A percentile compares a stretch with the other conserved stretches of the same genome.
These are phyloP conservation scores for Cadophora sp. DNA, from an alignment of 2,329 filamentous ascomycete species.

Conservation along the genomic window DNA sequence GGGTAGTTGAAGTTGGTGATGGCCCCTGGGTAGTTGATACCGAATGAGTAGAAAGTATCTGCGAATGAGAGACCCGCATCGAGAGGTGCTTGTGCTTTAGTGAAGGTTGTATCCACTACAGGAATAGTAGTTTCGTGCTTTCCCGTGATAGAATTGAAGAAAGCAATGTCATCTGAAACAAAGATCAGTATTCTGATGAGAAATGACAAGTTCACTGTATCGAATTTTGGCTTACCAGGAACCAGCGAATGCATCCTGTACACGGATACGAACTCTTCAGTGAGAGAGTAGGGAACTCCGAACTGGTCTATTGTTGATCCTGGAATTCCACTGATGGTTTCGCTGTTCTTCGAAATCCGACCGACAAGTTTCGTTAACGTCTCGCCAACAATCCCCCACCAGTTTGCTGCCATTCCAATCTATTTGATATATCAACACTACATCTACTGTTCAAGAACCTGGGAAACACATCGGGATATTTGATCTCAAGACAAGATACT, in stretches of 20 bases:
- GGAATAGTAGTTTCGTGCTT: slow-evolving; percentile 20
- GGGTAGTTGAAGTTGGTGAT: slow-evolving; percentile 29
- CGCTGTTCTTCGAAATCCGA: slow-evolving; percentile 26
- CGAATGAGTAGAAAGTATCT: slow-evolving; percentile 31
- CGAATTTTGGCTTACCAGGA: slow-evolving; percentile 17
- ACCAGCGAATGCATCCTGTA: slow-evolving; percentile 28
- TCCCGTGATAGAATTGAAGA: slow-evolving; percentile 24
- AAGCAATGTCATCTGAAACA: slow-evolving; percentile 27
- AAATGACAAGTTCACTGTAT: background rate
- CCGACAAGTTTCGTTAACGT: slow-evolving; percentile 27
- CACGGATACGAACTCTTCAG: slow-evolving; percentile 32
- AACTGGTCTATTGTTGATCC: slow-evolving; percentile 26
- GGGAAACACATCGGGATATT: too few relatives aligned
- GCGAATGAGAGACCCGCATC: slow-evolving; percentile 18
- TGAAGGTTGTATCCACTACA: slow-evolving; percentile 23
- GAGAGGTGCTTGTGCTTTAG: slow-evolving; percentile 26
- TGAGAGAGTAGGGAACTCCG: slow-evolving; percentile 27
- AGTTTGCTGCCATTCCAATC: slow-evolving; percentile 26
- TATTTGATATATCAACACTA: slow-evolving; percentile 17
- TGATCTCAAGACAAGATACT: too few relatives aligned
- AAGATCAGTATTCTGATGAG: background rate
- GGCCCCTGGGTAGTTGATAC: slow-evolving; percentile 32
- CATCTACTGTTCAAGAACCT: too few relatives aligned
- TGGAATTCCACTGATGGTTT: slow-evolving; percentile 29
- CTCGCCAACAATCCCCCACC: slow-evolving; percentile 31